These are phyloP conservation scores for Tolypocladium amazonense DNA, from an alignment of 2,329 filamentous ascomycete species.

Conservation along the genomic window DNA sequence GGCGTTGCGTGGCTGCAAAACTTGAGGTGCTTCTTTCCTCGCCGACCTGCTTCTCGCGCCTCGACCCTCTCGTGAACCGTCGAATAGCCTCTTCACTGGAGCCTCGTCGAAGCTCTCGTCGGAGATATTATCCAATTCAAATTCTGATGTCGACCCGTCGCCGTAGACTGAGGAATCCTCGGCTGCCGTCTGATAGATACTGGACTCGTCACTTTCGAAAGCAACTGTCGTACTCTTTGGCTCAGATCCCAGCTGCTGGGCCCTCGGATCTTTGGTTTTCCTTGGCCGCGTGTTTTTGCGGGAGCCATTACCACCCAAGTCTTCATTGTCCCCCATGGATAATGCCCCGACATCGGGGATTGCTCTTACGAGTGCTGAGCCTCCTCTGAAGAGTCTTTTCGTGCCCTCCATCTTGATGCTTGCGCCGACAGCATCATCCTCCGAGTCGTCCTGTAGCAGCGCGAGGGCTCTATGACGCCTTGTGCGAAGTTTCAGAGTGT, in stretches of 20 bases:
- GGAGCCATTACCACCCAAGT: not conserved
- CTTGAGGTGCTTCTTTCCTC: not conserved
- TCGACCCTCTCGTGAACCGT: not conserved
- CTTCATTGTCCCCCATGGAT: not conserved
- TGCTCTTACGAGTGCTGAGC: not conserved
- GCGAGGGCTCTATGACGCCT: not conserved
- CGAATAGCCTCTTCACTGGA: not conserved
- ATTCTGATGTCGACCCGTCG: conserved; percentile 7
- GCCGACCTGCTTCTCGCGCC: not conserved
- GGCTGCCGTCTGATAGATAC: conserved; percentile 13
- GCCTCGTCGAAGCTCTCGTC: not conserved
- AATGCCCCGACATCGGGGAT: not conserved
- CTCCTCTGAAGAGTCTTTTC: not conserved
- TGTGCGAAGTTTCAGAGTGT: not conserved
- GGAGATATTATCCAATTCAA: conserved; percentile 5
- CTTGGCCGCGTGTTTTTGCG: no score
- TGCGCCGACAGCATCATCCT: not conserved
- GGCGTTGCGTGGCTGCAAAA: not conserved
- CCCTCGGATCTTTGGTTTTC: no score
- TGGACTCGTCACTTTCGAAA: conserved; percentile 9
- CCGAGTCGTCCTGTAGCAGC: not conserved
- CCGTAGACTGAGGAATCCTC: conserved; percentile 9
- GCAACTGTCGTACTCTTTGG: not conserved
- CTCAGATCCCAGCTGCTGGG: not conserved
- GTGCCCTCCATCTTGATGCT: not conserved